A percentile compares a stretch with the other conserved stretches of the same genome.
Conservation (phyloP, 176 grass and related monocot genomes). For the Tillandsia fasciculata region DNA sequence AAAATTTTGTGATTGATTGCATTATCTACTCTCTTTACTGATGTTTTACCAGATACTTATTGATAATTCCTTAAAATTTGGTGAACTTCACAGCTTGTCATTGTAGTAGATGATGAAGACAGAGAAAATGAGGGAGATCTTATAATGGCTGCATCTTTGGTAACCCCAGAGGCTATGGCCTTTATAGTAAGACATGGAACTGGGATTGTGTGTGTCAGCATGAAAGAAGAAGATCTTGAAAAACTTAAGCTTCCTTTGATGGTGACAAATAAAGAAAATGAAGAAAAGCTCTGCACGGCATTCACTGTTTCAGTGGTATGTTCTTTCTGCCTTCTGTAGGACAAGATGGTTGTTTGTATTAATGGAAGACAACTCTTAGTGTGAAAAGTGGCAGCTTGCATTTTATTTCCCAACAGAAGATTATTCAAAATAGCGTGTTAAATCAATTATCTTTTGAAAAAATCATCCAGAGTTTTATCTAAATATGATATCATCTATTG, state of each 20-base stretch:
- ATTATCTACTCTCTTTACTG: background rate
- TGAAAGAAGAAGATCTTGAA: conserved; percentile 77
- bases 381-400: background rate
- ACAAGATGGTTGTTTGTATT: background rate
- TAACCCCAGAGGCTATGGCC: conserved; percentile 72
- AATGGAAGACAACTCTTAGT: background rate
- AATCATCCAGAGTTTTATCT: no score
- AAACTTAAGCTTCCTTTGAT: conserved; percentile 76
- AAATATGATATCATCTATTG: no score
- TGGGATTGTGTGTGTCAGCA: conserved; percentile 88
- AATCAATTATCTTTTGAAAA: no score
- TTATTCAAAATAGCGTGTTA: no score
- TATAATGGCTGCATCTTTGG: conserved; percentile 74
- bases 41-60: background rate
- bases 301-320: conserved; percentile 91
- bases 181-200: conserved; percentile 78
- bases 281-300: conserved; percentile 71
- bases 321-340: background rate
- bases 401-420: no score
- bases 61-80: conserved; percentile 11
- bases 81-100: conserved; percentile 54
- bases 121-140: conserved; percentile 93
- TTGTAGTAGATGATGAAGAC: conserved; percentile 81
- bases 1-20: conserved; percentile 15
- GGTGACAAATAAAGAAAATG: conserved; percentile 77